Evolutionary conservation across 2,329 filamentous ascomycete genomes (phyloP).

Genomic region (Xylaria sp.): DNA sequence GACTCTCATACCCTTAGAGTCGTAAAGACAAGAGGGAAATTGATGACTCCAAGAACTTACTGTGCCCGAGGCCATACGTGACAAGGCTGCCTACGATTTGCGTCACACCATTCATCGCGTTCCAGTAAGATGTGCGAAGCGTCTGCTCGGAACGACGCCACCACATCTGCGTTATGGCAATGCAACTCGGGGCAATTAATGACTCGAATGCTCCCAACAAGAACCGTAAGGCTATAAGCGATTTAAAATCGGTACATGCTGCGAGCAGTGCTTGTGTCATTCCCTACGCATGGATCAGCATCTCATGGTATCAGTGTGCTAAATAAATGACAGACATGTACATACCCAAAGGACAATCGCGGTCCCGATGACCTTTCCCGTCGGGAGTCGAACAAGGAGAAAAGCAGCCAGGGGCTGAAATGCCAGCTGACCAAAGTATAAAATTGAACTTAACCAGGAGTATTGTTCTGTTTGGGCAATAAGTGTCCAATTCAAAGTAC

Average conservation of each 20-base stretch:
- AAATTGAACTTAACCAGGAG: constrained; percentile 70
- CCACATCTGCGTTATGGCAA: constrained; percentile 66
- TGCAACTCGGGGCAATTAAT: constrained; percentile 61
- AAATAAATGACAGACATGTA: not conserved
- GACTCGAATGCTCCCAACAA: constrained; percentile 60
- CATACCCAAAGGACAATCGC: constrained; percentile 63
- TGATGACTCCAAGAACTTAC: not conserved
- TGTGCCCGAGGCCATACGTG: constrained; percentile 63
- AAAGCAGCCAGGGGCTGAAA: constrained; percentile 66
- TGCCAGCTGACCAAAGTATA: constrained; percentile 69
- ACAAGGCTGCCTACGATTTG: constrained; percentile 66
- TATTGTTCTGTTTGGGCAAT: constrained; percentile 51
- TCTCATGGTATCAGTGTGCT: not conserved
- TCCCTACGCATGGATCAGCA: constrained; percentile 49
- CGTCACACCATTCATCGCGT: constrained; percentile 65
- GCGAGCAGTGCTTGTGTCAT: constrained; percentile 61
- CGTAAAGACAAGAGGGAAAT: not conserved
- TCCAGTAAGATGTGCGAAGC: constrained; percentile 61
- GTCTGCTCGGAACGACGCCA: constrained; percentile 64
- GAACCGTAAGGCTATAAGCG: constrained; percentile 57
- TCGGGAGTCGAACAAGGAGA: constrained; percentile 63
- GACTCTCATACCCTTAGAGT: no score
- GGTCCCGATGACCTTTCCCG: constrained; percentile 62
- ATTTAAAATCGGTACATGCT: constrained; percentile 58
- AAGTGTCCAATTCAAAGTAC: not conserved